Conservation (phyloP, 1,284 basidiomycete species). For the Cryptococcus depauperatus region DNA sequence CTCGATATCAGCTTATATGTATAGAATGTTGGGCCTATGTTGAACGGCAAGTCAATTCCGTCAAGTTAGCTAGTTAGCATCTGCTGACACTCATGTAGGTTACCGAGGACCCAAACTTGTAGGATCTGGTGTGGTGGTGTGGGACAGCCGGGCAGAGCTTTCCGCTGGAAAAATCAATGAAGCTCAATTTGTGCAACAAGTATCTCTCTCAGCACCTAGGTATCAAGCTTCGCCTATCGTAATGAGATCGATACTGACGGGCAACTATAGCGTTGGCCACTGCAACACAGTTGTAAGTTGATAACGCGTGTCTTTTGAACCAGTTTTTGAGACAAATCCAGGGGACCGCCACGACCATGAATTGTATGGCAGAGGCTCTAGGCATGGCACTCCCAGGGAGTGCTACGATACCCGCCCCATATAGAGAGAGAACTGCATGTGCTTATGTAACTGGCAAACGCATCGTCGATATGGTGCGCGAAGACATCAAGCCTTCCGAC, state of each 20-base stretch:
- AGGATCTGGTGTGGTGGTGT: conserved; percentile 42
- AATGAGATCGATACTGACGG: neutral
- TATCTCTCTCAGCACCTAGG: conserved; percentile 37
- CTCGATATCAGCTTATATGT: neutral
- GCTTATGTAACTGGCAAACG: conserved; percentile 70
- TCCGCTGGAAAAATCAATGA: conserved; percentile 37
- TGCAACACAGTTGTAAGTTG: conserved; percentile 38
- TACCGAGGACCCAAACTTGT: conserved; percentile 35
- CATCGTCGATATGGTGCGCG: conserved; percentile 70
- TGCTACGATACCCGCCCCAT: conserved; percentile 65
- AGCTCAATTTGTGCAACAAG: conserved; percentile 34
- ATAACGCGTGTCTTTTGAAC: neutral
- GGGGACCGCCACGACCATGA: conserved; percentile 59
- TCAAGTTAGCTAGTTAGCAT: neutral
- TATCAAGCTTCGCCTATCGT: neutral
- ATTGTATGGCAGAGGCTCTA: conserved; percentile 77
- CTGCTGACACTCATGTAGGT: conserved; percentile 13
- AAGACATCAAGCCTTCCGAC: conserved; percentile 84
- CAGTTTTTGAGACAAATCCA: neutral
- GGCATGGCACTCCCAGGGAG: conserved; percentile 88
- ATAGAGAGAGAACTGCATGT: conserved; percentile 39
- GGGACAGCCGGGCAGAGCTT: conserved; percentile 36
- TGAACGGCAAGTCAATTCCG: conserved; percentile 25
- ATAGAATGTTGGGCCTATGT: conserved; percentile 39
- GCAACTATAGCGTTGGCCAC: conserved; percentile 23